Percentiles rank a stretch among this genome's conserved stretches.
Conservation (phyloP, 2,329 filamentous ascomycete species). For the Apiospora koreana region DNA sequence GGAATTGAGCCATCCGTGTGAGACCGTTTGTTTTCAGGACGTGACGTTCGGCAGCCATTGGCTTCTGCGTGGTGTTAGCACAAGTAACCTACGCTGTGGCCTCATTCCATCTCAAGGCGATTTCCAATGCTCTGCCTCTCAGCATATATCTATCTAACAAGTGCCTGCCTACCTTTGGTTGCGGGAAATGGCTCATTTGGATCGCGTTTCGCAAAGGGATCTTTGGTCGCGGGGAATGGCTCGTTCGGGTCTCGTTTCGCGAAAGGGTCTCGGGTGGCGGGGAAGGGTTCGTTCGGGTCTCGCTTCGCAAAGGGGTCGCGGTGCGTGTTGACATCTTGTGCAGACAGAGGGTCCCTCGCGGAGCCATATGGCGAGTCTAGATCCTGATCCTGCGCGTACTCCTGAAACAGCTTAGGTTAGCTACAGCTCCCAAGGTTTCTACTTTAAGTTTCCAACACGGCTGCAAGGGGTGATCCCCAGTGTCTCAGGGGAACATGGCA, state of each 20-base stretch:
- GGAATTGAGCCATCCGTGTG: conserved; percentile 29
- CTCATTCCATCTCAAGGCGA: neutral
- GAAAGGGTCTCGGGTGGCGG: conserved; percentile 25
- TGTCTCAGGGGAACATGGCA: neutral
- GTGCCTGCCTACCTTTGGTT: conserved; percentile 25
- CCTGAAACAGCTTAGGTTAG: conserved; percentile 18
- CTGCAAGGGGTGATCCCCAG: neutral
- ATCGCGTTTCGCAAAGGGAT: conserved; percentile 20
- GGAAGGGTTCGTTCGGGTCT: conserved; percentile 24
- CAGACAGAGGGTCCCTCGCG: conserved; percentile 16
- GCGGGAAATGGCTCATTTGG: conserved; percentile 22
- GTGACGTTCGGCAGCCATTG: conserved; percentile 21
- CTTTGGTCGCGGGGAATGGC: conserved; percentile 25
- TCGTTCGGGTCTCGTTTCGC: conserved; percentile 21
- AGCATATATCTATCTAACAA: neutral
- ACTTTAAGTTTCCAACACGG: neutral
- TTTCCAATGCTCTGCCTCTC: neutral
- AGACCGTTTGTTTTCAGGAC: conserved; percentile 28
- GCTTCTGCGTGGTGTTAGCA: conserved; percentile 23
- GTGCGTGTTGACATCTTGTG: conserved; percentile 24
- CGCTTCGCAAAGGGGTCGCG: conserved; percentile 22
- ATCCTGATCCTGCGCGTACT: conserved; percentile 25
- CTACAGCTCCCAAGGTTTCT: neutral
- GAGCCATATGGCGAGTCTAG: conserved; percentile 24
- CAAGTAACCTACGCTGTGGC: neutral